Evolutionary conservation across 768 basidiomycete genomes (phyloP), one percentile per base, ranked within the genome.

Genomic region (Ephemerocybe angulata): DNA sequence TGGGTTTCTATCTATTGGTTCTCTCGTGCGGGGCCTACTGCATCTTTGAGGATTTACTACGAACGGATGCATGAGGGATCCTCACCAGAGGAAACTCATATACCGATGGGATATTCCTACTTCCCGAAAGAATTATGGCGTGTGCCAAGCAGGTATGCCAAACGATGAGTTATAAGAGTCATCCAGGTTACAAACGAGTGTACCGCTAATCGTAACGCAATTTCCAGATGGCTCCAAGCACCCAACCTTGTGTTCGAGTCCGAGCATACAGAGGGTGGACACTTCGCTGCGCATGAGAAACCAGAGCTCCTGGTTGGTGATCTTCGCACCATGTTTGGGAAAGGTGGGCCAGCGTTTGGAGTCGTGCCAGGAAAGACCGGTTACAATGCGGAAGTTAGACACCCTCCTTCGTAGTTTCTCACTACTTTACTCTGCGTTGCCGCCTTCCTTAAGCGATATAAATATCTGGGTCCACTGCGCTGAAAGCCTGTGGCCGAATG

Each of bases 21-120:
- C 68, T 84, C 83, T 6, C 73, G 76, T 8, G 72, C 77, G 0
- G 83, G 83, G 0, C 83, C 85, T 4, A 73, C 82, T 2, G 81
- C 84, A 0, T 78, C 84, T 0, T 21, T 79, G 7, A 71, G 83
- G 12, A 84, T 84, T 21, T 86, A 86, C 64, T 85, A 78, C 61
- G 86, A 86, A 61, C 56, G 54, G 3, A 4, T 4, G 4, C 13
- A 29, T 19, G n/a, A 11, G 17, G 21, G 31, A 12, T 50, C 19
- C 4, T 7, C 17, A n/a, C 29, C 12, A 29, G n/a, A 50, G 13
- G 43, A 31, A 21, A 52, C 65, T 15, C 35, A 58, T 15, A 72
- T 81, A 40, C 83, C 82, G 2, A 60, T 76, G 50, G 82, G 84
- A 0, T 56, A 72, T 19, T 82, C 81, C 2, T 70, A 66, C 54